phyloP scores from a whole-genome alignment of 2,329 filamentous ascomycete species.

The Pseudogymnoascus sp. region DNA sequence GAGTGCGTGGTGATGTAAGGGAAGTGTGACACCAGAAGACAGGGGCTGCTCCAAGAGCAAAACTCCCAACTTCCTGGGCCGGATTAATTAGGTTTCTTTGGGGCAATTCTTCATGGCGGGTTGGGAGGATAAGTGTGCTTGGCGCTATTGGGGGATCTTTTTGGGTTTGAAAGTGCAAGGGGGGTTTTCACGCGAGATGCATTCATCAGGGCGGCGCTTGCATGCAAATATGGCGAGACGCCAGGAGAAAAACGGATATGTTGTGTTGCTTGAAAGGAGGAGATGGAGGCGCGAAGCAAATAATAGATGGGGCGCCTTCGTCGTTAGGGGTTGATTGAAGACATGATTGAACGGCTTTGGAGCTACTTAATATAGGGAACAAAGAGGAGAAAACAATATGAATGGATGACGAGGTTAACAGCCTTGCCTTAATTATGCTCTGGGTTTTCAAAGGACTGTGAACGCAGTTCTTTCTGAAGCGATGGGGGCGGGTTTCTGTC shows the following conservation, averaged over 20 bases:
- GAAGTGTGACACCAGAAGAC: neutral
- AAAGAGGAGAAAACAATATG: conserved; percentile 1
- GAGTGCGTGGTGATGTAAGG: conserved; percentile 22
- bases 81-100: neutral
- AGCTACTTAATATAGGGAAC: conserved; percentile 3
- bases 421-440: conserved; percentile 5
- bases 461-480: neutral
- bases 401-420: conserved; percentile 2
- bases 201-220: neutral
- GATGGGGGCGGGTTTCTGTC: neutral
- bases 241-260: neutral
- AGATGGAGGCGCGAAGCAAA: neutral
- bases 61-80: neutral
- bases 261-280: neutral
- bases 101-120: conserved; percentile 3
- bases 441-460: neutral
- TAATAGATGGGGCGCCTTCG: neutral
- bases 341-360: conserved; percentile 8
- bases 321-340: neutral
- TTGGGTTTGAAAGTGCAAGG: neutral
- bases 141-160: neutral
- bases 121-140: neutral
- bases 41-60: neutral
- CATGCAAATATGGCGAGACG: conserved; percentile 7
- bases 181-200: neutral